A percentile compares a stretch with the other conserved stretches of the same genome.
Conservation (phyloP, 2,329 filamentous ascomycete species). For the Diplodia corticola region DNA sequence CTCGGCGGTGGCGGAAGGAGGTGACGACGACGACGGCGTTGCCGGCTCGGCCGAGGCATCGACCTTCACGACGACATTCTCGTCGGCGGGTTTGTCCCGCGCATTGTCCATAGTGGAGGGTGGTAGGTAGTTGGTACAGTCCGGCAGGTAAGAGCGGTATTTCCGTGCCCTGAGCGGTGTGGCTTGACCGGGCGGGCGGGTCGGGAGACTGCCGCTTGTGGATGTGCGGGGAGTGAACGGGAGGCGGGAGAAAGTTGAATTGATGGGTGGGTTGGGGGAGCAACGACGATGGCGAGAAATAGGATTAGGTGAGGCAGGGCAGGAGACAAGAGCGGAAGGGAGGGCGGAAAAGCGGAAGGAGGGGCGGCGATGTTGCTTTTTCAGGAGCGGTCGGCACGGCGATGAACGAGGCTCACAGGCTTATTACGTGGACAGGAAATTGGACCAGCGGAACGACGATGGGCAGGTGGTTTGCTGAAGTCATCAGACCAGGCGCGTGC, state of each 20-base stretch:
- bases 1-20: neutral
- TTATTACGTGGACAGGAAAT: neutral
- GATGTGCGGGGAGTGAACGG: neutral
- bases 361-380: neutral
- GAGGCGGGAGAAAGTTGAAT: neutral
- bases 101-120: conserved; percentile 22
- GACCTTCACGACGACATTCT: conserved; percentile 3
- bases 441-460: neutral
- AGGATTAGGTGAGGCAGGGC: neutral
- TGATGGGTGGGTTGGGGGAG: too few relatives aligned
- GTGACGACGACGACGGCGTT: neutral
- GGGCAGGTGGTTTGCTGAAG: neutral
- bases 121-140: neutral
- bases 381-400: neutral
- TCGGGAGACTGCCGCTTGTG: conserved; percentile 6
- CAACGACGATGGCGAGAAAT: neutral
- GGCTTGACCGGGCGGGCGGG: neutral
- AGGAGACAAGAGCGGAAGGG: neutral
- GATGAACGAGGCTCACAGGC: neutral
- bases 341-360: neutral
- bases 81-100: conserved; percentile 11
- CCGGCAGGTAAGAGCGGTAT: neutral
- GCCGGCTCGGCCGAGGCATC: neutral
- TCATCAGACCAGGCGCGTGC: conserved; percentile 12
- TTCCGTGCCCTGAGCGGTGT: neutral